Evolutionary conservation across 495 filamentous ascomycete species (phyloP).

Genomic region (Lophiotrema nucula): DNA sequence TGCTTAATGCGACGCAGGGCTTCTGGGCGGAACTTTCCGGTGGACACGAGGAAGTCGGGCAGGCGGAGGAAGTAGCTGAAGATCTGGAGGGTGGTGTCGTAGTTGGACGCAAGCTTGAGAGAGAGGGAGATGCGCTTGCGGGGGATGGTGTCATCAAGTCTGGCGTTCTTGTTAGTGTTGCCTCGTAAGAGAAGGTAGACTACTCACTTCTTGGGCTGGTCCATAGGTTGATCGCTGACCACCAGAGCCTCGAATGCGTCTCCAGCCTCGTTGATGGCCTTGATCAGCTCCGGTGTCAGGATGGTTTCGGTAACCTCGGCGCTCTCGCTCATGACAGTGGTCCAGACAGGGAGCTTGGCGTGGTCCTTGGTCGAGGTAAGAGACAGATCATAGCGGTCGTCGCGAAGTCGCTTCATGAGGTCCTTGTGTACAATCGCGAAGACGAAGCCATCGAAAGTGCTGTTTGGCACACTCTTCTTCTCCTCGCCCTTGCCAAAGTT

Average conservation of each 20-base stretch:
- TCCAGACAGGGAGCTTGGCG: conserved; percentile 84
- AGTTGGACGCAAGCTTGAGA: conserved; percentile 67
- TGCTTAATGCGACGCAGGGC: conserved; percentile 78
- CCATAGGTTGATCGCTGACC: conserved; percentile 83
- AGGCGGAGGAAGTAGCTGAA: conserved; percentile 83
- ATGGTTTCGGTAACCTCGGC: conserved; percentile 90
- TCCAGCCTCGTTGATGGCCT: conserved; percentile 76
- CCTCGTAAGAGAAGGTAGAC: not conserved
- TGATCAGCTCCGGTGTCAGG: conserved; percentile 77
- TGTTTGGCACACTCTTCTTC: conserved; percentile 62
- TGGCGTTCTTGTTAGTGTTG: conserved; percentile 39
- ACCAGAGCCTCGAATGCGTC: conserved; percentile 85
- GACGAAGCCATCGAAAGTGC: conserved; percentile 84
- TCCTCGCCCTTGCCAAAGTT: conserved; percentile 51
- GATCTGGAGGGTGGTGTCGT: conserved; percentile 67
- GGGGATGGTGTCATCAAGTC: conserved; percentile 79
- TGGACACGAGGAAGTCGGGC: conserved; percentile 71
- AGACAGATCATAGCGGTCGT: conserved; percentile 91
- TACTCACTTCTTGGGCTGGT: conserved; percentile 81
- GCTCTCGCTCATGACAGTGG: conserved; percentile 93
- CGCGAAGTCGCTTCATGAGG: conserved; percentile 80
- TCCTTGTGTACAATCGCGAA: conserved; percentile 96
- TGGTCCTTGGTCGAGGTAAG: conserved; percentile 91
- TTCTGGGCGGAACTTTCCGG: conserved; percentile 84
- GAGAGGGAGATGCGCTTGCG: conserved; percentile 83